Percentiles rank a stretch among this genome's conserved stretches.
These are phyloP conservation scores for Saccharomyces jurei DNA, from an alignment of 805 yeast species.

Conservation along the genomic window DNA sequence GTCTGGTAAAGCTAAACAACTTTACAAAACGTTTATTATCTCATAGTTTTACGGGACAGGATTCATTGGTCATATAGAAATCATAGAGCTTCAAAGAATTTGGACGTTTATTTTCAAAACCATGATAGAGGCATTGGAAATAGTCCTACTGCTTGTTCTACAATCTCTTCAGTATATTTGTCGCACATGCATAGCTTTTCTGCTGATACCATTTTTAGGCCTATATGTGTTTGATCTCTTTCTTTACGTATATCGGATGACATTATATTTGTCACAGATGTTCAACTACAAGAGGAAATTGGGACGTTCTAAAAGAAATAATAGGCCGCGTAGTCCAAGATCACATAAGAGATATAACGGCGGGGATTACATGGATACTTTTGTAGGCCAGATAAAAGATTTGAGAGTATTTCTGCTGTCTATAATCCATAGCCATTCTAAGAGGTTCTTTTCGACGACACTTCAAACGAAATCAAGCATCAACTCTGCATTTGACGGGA, in stretches of 20 bases:
- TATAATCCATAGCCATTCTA: neutral
- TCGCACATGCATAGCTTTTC: neutral
- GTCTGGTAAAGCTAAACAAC: neutral
- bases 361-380: neutral
- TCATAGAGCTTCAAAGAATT: neutral
- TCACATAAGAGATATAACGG: neutral
- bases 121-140: neutral
- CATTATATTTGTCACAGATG: neutral
- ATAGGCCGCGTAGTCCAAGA: neutral
- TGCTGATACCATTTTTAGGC: neutral
- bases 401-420: neutral
- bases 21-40: neutral
- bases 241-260: neutral
- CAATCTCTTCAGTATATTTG: neutral
- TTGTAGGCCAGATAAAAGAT: neutral
- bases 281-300: neutral
- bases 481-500: neutral
- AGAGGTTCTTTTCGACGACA: neutral
- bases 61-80: neutral
- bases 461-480: neutral
- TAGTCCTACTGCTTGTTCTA: neutral
- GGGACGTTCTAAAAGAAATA: neutral
- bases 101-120: neutral
- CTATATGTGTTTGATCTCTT: neutral
- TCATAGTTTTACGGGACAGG: neutral